These are phyloP conservation scores for Eremochloa ophiuroides DNA, from an alignment of 176 grass and related monocot species.

Conservation along the genomic window DNA sequence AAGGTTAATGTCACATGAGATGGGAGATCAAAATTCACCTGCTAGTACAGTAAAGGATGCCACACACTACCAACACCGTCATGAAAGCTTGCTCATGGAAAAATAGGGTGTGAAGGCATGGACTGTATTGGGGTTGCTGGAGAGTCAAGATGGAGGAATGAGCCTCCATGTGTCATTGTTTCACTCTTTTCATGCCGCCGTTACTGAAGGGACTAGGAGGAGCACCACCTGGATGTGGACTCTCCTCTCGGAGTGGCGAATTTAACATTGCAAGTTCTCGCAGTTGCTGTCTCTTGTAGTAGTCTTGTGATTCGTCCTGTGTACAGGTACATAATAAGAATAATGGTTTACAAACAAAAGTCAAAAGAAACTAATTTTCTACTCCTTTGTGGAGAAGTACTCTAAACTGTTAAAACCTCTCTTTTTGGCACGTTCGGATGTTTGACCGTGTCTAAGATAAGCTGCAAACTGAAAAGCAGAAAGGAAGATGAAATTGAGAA, in stretches of 20 bases:
- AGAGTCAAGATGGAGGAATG: conserved; percentile 32
- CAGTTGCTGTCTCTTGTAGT: conserved; percentile 68
- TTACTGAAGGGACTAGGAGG: conserved; percentile 55
- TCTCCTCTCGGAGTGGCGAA: conserved; percentile 60
- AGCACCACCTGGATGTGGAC: conserved; percentile 39
- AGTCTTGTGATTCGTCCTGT: conserved; percentile 66
- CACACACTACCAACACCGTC: conserved; percentile 32
- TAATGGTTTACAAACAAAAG: background rate
- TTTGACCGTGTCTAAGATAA: conserved; percentile 3
- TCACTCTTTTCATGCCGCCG: conserved; percentile 60
- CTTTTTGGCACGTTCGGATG: background rate
- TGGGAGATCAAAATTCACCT: conserved; percentile 49
- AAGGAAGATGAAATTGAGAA: background rate
- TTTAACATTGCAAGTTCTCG: conserved; percentile 65
- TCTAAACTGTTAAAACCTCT: background rate
- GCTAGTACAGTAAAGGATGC: conserved; percentile 38
- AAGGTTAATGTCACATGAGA: conserved; percentile 48
- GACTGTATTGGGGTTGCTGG: conserved; percentile 15
- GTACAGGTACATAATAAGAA: background rate
- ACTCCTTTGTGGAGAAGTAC: background rate
- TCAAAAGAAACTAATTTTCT: background rate
- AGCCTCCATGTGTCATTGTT: conserved; percentile 52
- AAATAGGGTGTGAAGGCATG: conserved; percentile 51
- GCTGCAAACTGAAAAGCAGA: background rate
- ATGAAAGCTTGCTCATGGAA: conserved; percentile 56